phyloP scores from a whole-genome alignment of 768 basidiomycete species.

The Pleurotus pulmonarius region DNA sequence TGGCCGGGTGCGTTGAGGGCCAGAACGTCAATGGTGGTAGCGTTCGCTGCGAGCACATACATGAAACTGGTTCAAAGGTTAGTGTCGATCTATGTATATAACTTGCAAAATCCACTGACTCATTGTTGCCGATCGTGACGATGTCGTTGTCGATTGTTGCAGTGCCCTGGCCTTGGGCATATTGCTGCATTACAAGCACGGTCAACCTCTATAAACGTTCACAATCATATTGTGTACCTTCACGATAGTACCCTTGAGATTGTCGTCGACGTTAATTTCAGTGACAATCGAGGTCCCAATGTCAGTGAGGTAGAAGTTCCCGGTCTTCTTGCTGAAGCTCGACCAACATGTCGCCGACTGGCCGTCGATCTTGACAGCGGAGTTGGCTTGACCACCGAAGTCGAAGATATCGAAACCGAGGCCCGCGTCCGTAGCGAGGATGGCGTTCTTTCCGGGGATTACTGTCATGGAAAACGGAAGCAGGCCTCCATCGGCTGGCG shows the following conservation, averaged over 20 bases:
- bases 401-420: constrained; percentile 37
- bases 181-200: constrained; percentile 26
- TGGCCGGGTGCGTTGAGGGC: constrained; percentile 33
- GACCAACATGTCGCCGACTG: constrained; percentile 43
- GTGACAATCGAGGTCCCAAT: constrained; percentile 36
- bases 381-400: constrained; percentile 22
- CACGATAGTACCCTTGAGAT: constrained; percentile 41
- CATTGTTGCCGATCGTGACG: constrained; percentile 30
- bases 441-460: constrained; percentile 34
- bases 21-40: constrained; percentile 35
- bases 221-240: constrained; percentile 22
- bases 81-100: not conserved
- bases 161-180: constrained; percentile 28
- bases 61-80: constrained; percentile 28
- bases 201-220: not conserved
- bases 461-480: constrained; percentile 49
- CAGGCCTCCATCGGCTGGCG: constrained; percentile 35
- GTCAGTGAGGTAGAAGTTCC: constrained; percentile 43
- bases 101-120: constrained; percentile 14
- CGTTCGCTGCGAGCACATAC: constrained; percentile 34
- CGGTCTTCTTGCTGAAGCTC: constrained; percentile 34
- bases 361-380: constrained; percentile 29
- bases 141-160: constrained; percentile 39
- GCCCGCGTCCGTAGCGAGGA: constrained; percentile 36
- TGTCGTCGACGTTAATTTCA: constrained; percentile 42